Evolutionary conservation across 1,284 basidiomycete genomes (phyloP).

Genomic region (Inonotus obliquus): DNA sequence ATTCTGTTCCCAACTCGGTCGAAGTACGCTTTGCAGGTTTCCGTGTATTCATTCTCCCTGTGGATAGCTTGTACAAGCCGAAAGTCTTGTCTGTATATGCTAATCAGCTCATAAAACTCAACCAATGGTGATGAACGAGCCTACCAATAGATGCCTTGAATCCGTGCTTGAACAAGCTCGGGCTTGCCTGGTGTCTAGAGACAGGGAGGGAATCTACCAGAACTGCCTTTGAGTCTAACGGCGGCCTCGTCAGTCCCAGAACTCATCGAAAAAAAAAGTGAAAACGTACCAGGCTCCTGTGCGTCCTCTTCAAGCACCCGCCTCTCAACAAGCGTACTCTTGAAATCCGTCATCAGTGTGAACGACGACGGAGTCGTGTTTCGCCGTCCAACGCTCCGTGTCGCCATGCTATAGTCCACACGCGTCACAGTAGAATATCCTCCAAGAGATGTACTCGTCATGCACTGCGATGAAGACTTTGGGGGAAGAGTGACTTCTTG

Average conservation of each 20-base stretch:
- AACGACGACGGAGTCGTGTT: constrained; percentile 3
- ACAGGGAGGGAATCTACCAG: constrained; percentile 2
- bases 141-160: constrained; percentile 67
- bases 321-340: constrained; percentile 8
- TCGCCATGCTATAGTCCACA: background rate
- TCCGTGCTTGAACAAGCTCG: constrained; percentile 52
- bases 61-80: constrained; percentile 47
- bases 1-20: constrained; percentile 23
- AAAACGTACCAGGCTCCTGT: background rate
- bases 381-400: constrained; percentile 1
- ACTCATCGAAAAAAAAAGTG: background rate
- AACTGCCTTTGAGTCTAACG: background rate
- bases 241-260: too few relatives aligned
- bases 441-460: constrained; percentile 3
- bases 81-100: constrained; percentile 46
- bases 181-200: constrained; percentile 17
- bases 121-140: constrained; percentile 19
- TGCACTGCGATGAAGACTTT: constrained; percentile 6
- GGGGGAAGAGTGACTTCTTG: background rate
- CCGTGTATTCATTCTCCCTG: constrained; percentile 18
- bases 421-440: constrained; percentile 9
- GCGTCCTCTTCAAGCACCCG: background rate
- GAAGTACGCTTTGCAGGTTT: constrained; percentile 23
- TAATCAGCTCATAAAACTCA: background rate
- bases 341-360: constrained; percentile 13